Evolutionary conservation across 2,329 filamentous ascomycete genomes (phyloP).

Genomic region (Pseudogymnoascus sp.): DNA sequence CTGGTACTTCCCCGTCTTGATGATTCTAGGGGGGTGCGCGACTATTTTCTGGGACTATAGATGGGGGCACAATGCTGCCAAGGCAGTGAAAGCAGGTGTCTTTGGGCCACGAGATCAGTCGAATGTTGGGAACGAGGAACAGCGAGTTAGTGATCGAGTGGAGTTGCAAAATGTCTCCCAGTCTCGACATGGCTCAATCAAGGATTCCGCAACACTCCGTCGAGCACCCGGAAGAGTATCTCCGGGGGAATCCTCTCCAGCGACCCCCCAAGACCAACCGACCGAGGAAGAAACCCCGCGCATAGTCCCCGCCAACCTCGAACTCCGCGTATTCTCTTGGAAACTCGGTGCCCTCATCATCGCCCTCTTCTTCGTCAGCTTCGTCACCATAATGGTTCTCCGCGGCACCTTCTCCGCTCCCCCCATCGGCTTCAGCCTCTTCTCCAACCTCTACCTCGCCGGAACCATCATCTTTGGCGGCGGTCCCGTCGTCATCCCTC

Average conservation of each 20-base stretch:
- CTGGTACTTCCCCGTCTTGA: slow-evolving; percentile 66
- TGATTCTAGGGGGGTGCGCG: slow-evolving; percentile 44
- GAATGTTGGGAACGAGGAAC: neutral
- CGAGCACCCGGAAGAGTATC: neutral
- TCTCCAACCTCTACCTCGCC: slow-evolving; percentile 65
- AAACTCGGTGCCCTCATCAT: slow-evolving; percentile 36
- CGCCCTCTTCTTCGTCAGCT: slow-evolving; percentile 44
- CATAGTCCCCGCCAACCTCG: slow-evolving; percentile 13
- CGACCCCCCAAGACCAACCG: neutral
- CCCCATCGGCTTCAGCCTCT: slow-evolving; percentile 49
- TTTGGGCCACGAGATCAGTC: neutral
- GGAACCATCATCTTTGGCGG: slow-evolving; percentile 52
- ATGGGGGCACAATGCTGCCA: neutral
- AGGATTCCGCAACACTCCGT: neutral
- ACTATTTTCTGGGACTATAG: slow-evolving; percentile 48
- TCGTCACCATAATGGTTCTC: slow-evolving; percentile 47
- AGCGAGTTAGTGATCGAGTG: neutral
- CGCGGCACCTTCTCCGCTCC: slow-evolving; percentile 35
- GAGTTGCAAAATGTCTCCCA: neutral
- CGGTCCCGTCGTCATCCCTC: slow-evolving; percentile 56
- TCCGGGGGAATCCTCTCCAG: neutral
- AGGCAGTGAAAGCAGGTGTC: neutral
- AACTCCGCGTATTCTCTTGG: slow-evolving; percentile 33
- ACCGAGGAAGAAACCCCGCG: neutral
- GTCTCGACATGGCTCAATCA: neutral